phyloP scores from a whole-genome alignment of 306 rosid genomes.

The Lablab purpureus region DNA sequence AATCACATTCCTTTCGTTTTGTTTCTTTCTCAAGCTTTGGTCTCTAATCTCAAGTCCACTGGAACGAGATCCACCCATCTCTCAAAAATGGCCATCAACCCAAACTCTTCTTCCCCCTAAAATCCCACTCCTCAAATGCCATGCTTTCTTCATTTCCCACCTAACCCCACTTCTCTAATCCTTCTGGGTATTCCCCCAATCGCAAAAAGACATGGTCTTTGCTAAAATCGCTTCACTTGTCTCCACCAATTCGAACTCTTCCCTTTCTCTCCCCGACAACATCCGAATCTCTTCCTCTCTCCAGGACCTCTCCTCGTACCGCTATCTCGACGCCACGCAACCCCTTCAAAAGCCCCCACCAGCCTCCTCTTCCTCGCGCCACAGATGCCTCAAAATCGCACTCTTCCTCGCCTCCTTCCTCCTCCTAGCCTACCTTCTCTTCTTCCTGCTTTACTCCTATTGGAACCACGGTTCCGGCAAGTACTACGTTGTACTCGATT shows the following conservation, averaged over 20 bases:
- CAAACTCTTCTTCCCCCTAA: neutral
- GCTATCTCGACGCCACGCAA: conserved; percentile 47
- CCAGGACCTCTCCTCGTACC: conserved; percentile 78
- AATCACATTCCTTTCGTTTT: neutral
- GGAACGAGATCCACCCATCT: neutral
- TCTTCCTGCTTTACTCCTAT: conserved; percentile 62
- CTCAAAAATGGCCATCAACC: neutral
- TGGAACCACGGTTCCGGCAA: conserved; percentile 72
- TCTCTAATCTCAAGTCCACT: neutral
- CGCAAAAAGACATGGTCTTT: conserved; percentile 60
- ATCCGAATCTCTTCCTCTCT: conserved; percentile 79
- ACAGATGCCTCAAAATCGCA: conserved; percentile 63
- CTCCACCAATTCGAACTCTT: conserved; percentile 30
- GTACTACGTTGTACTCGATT: conserved; percentile 85
- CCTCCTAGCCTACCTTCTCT: conserved; percentile 62
- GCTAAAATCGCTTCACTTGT: conserved; percentile 59
- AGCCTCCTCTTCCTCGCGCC: conserved; percentile 35
- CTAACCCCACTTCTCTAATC: conserved; percentile 29
- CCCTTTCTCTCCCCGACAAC: conserved; percentile 44
- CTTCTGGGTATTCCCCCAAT: conserved; percentile 3
- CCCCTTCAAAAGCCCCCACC: neutral
- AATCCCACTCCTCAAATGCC: conserved; percentile 41
- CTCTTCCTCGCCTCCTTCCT: conserved; percentile 57
- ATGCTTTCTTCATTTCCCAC: conserved; percentile 20
- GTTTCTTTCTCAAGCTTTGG: neutral